Evolutionary conservation across 2,329 filamentous ascomycete genomes (phyloP).

Genomic region (Ceratocystis diversiconidia): DNA sequence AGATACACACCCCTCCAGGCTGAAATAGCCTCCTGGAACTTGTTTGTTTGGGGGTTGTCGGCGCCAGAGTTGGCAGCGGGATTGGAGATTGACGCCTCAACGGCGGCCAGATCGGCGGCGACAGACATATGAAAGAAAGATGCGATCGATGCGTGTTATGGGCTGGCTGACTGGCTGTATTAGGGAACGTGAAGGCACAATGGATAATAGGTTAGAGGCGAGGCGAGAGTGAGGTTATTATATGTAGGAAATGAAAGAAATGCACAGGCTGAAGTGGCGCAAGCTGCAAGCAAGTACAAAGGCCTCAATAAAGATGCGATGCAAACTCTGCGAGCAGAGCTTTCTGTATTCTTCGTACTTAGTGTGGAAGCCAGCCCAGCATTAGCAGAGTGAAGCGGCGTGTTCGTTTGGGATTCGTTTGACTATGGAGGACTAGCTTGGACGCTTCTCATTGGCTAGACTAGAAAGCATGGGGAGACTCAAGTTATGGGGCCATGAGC

Average conservation of each 20-base stretch:
- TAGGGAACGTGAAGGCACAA: neutral
- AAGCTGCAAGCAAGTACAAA: neutral
- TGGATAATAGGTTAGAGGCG: neutral
- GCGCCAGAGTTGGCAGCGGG: conserved; percentile 32
- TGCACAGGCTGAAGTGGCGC: neutral
- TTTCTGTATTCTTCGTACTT: neutral
- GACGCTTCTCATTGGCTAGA: neutral
- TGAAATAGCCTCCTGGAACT: conserved; percentile 91
- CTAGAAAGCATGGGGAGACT: neutral
- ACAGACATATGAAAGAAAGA: conserved; percentile 20
- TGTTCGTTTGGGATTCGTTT: conserved; percentile 9
- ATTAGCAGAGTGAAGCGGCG: conserved; percentile 7
- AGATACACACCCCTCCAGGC: conserved; percentile 70
- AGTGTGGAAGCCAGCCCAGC: neutral
- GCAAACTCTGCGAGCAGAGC: neutral
- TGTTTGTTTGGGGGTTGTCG: conserved; percentile 45
- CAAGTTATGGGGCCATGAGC: neutral
- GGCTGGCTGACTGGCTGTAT: neutral
- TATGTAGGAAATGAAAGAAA: no score
- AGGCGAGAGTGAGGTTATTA: neutral
- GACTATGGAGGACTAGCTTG: neutral
- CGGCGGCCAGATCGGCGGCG: conserved; percentile 23
- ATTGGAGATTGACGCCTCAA: conserved; percentile 22
- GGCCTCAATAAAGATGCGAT: neutral
- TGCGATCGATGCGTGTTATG: neutral